These are phyloP conservation scores for Penicillium samsonianum DNA, from an alignment of 495 filamentous ascomycete genomes.

Conservation along the genomic window DNA sequence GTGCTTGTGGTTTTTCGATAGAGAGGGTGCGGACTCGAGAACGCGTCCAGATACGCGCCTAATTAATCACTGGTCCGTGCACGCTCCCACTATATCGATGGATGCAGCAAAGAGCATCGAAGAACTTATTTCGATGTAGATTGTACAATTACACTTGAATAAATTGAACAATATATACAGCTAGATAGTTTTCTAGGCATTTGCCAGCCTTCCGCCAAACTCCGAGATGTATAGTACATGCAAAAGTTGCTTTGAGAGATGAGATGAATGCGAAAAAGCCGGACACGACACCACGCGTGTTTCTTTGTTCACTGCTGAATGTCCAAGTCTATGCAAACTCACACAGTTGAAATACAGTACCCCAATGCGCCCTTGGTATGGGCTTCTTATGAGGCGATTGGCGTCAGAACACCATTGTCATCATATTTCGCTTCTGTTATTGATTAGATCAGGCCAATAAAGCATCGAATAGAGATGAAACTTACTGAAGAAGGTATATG, in stretches of 20 bases:
- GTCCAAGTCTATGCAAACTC: background rate
- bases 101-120: background rate
- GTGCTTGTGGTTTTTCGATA: constrained; percentile 16
- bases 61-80: constrained; percentile 49
- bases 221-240: constrained; percentile 27
- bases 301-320: background rate
- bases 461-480: constrained; percentile 8
- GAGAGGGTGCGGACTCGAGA: constrained; percentile 23
- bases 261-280: constrained; percentile 15
- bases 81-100: constrained; percentile 5
- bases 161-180: constrained; percentile 13
- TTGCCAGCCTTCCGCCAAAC: constrained; percentile 2
- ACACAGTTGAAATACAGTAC: background rate
- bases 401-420: constrained; percentile 67
- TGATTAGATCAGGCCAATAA: constrained; percentile 25
- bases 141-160: background rate
- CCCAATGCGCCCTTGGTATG: background rate
- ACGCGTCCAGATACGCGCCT: constrained; percentile 45
- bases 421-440: constrained; percentile 81
- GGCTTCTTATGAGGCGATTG: constrained; percentile 33
- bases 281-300: background rate
- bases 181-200: background rate
- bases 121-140: background rate
- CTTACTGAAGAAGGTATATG: constrained; percentile 99
- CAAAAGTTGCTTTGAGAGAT: constrained; percentile 20